Evolutionary conservation across 768 basidiomycete genomes (phyloP), one percentile per base, ranked within the genome.

Genomic region (Hebeloma cylindrosporum): DNA sequence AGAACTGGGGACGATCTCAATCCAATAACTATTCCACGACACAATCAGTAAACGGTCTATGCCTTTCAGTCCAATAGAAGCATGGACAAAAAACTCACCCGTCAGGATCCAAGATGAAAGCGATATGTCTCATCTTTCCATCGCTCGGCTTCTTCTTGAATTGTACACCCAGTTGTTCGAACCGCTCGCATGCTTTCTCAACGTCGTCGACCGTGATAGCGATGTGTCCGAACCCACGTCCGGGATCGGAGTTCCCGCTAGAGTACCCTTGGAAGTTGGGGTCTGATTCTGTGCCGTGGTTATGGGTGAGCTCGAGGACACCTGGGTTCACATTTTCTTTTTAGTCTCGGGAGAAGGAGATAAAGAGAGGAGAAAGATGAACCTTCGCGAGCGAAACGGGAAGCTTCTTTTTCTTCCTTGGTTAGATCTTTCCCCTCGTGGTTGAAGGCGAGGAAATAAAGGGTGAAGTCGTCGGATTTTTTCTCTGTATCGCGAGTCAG

Each of bases 81-180:
- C 7, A n/a, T 21, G 18, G 43, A 9, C 13, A 21, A 13, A 30
- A 9, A 16, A 57, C 71, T 50, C 60, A 88, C 81, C 86, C 85
- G 68, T 92, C 89, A 21, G 89, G 89, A 64, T 92, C 89, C 67
- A 90, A 63, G 52, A 87, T 78, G 62, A 93, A 93, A 1, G 90
- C 91, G 38, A 93, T 87, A 52, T 86, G 40, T 66, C 63, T 83
- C 88, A 97, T 93, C 63, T 73, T 86, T 8, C 94, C 93, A 43
- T 95, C 94, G 1, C 75, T 78, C 11, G 82, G 83, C 51, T 76
- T 78, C 73, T 96, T 97, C 77, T 92, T 87, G 75, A 95, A 97
- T 20, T 69, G 64, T 17, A 95, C 93, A 1, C 83, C 83, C 7
- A 90, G 74, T 42, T 69, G 68, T 53, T 93, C 91, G 48, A 99